phyloP scores from a whole-genome alignment of 805 yeast species.

The Priceomyces medius region DNA sequence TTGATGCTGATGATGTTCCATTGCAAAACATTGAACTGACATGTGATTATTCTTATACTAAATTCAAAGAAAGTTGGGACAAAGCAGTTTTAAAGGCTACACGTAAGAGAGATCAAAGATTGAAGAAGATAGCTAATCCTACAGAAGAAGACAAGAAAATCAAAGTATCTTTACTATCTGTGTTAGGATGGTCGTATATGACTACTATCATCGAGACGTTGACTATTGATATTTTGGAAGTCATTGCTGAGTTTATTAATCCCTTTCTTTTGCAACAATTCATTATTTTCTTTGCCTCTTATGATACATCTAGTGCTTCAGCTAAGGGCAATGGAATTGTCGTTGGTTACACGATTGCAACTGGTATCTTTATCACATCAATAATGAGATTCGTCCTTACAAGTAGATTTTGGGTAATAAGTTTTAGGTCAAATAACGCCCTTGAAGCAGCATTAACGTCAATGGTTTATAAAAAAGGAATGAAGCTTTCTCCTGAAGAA shows the following conservation, averaged over 20 bases:
- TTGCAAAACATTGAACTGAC: slow-evolving; percentile 23
- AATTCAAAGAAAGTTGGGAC: slow-evolving; percentile 25
- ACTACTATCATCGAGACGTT: slow-evolving; percentile 11
- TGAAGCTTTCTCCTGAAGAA: slow-evolving; percentile 30
- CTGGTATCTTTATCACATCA: slow-evolving; percentile 24
- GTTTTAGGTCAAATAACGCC: slow-evolving; percentile 13
- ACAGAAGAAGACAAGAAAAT: slow-evolving; percentile 11
- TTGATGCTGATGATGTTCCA: slow-evolving; percentile 60
- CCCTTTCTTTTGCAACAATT: slow-evolving; percentile 32
- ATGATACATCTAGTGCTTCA: slow-evolving; percentile 7
- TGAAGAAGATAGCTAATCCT: slow-evolving; percentile 9
- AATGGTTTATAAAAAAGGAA: slow-evolving; percentile 27
- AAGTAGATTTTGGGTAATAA: slow-evolving; percentile 18
- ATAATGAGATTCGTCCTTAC: slow-evolving; percentile 21
- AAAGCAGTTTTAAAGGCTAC: slow-evolving; percentile 13
- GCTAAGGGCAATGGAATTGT: slow-evolving; percentile 17
- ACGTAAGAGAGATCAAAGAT: slow-evolving; percentile 6
- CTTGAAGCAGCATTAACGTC: slow-evolving; percentile 22
- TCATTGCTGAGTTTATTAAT: slow-evolving; percentile 19
- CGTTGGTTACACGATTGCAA: slow-evolving; percentile 24
- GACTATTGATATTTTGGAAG: slow-evolving; percentile 22
- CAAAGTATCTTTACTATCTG: slow-evolving; percentile 21
- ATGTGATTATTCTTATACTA: slow-evolving; percentile 16
- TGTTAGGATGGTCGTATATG: slow-evolving; percentile 19
- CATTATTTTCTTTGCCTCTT: slow-evolving; percentile 24